Percentiles rank a stretch among this genome's conserved stretches.
phyloP scores from a whole-genome alignment of 495 filamentous ascomycete genomes.

The Xanthoparmelia taractica region DNA sequence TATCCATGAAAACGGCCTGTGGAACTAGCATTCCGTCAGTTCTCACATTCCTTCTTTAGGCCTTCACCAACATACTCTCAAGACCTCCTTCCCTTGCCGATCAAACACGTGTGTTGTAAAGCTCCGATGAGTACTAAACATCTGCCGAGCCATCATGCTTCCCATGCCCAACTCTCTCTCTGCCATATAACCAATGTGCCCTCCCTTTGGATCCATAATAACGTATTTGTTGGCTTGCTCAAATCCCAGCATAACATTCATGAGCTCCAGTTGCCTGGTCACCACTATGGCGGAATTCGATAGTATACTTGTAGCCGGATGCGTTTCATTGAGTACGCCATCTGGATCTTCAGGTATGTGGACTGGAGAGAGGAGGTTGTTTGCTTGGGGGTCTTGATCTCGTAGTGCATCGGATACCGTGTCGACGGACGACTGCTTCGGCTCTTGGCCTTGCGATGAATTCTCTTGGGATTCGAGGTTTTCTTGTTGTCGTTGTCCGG shows the following conservation, averaged over 20 bases:
- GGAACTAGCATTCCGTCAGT: constrained; percentile 39
- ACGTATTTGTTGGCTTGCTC: constrained; percentile 69
- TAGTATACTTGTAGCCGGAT: constrained; percentile 53
- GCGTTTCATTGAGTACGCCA: constrained; percentile 52
- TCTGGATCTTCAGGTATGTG: constrained; percentile 56
- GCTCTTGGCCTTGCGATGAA: not conserved
- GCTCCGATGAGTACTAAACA: constrained; percentile 57
- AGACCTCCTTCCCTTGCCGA: constrained; percentile 53
- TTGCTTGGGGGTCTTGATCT: constrained; percentile 34
- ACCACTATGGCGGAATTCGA: constrained; percentile 58
- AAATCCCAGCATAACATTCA: constrained; percentile 64
- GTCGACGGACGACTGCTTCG: constrained; percentile 13
- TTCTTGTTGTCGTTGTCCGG: not conserved
- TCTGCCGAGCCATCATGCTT: constrained; percentile 52
- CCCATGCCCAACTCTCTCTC: constrained; percentile 57
- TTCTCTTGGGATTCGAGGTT: not conserved
- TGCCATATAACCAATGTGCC: constrained; percentile 62
- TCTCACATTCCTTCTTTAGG: not conserved
- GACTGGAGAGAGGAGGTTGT: constrained; percentile 46
- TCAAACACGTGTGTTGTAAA: constrained; percentile 69
- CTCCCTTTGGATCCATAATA: constrained; percentile 62
- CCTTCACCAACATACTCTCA: constrained; percentile 41
- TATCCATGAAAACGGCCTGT: constrained; percentile 63
- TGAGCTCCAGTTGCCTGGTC: constrained; percentile 59
- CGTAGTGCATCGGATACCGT: constrained; percentile 23